These are phyloP conservation scores for Penicillium sp. DNA, from an alignment of 2,329 filamentous ascomycete genomes.

Conservation along the genomic window DNA sequence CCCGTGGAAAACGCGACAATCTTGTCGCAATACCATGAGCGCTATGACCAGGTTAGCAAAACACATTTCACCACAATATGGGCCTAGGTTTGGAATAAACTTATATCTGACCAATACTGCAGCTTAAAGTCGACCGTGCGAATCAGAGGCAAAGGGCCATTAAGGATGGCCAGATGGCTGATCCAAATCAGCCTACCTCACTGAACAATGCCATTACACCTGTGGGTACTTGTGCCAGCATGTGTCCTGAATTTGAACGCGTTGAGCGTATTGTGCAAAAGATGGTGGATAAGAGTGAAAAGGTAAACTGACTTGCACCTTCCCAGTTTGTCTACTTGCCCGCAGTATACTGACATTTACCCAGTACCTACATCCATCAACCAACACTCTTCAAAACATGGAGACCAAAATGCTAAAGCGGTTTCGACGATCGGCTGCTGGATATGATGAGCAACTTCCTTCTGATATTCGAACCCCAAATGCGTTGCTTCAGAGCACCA, in stretches of 20 bases:
- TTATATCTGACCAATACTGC: constrained; percentile 10
- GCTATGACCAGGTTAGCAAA: constrained; percentile 37
- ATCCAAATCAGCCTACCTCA: constrained; percentile 61
- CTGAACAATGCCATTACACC: constrained; percentile 62
- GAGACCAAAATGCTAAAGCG: constrained; percentile 61
- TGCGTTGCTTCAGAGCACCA: constrained; percentile 47
- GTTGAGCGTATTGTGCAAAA: constrained; percentile 62
- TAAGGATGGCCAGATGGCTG: constrained; percentile 53
- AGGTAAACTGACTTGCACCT: constrained; percentile 39
- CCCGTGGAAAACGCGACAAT: constrained; percentile 25
- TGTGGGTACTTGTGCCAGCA: constrained; percentile 61
- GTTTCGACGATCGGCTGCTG: constrained; percentile 63
- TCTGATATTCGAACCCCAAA: constrained; percentile 63
- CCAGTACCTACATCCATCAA: constrained; percentile 38
- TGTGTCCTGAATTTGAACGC: constrained; percentile 65
- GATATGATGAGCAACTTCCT: constrained; percentile 62
- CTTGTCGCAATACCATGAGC: constrained; percentile 31
- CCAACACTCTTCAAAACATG: constrained; percentile 33
- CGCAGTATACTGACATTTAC: constrained; percentile 11
- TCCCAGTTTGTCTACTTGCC: neutral
- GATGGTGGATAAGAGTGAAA: constrained; percentile 62
- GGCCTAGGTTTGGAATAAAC: neutral
- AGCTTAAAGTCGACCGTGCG: constrained; percentile 53
- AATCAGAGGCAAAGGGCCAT: constrained; percentile 54
- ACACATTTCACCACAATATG: neutral